Percentiles rank a stretch among this genome's conserved stretches.
These are phyloP conservation scores for Venturia asperata DNA, from an alignment of 2,329 filamentous ascomycete species.

Conservation along the genomic window DNA sequence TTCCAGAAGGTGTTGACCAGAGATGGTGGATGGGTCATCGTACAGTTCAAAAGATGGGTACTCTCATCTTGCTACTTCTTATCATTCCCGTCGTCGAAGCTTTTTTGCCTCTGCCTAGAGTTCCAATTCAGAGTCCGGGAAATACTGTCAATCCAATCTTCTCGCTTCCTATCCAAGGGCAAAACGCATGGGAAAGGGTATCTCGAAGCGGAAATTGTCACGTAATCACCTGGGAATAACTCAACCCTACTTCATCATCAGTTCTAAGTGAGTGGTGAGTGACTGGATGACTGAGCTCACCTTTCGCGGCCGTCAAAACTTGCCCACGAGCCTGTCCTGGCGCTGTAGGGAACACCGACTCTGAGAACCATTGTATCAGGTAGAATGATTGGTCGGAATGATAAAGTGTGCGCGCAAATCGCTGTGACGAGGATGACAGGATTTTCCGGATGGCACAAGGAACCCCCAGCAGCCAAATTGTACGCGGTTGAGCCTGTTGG, in stretches of 20 bases:
- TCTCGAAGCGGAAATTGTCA: conserved; percentile 72
- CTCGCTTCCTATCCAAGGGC: conserved; percentile 58
- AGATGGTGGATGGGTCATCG: no score
- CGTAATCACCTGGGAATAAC: conserved; percentile 70
- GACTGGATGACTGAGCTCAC: conserved; percentile 29
- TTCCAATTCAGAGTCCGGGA: conserved; percentile 76
- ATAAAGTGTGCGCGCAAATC: conserved; percentile 90
- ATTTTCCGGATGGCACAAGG: conserved; percentile 90
- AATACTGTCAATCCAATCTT: conserved; percentile 79
- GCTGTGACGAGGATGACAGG: conserved; percentile 91
- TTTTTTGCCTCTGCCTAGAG: conserved; percentile 68
- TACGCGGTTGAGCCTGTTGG: conserved; percentile 94
- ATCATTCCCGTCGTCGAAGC: conserved; percentile 32
- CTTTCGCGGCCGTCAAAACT: conserved; percentile 93
- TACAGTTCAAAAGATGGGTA: no score
- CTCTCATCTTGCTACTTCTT: neutral
- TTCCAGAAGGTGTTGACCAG: no score
- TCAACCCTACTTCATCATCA: conserved; percentile 45
- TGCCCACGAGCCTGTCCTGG: conserved; percentile 86
- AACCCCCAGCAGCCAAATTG: conserved; percentile 91
- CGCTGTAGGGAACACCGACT: conserved; percentile 89
- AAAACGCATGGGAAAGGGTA: conserved; percentile 76
- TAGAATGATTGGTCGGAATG: conserved; percentile 91
- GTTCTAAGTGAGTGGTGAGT: neutral
- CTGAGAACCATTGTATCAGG: conserved; percentile 93